Evolutionary conservation across 2,329 filamentous ascomycete genomes (phyloP), one percentile per base, ranked within the genome.

Genomic region (Paracamarosporium sp.): DNA sequence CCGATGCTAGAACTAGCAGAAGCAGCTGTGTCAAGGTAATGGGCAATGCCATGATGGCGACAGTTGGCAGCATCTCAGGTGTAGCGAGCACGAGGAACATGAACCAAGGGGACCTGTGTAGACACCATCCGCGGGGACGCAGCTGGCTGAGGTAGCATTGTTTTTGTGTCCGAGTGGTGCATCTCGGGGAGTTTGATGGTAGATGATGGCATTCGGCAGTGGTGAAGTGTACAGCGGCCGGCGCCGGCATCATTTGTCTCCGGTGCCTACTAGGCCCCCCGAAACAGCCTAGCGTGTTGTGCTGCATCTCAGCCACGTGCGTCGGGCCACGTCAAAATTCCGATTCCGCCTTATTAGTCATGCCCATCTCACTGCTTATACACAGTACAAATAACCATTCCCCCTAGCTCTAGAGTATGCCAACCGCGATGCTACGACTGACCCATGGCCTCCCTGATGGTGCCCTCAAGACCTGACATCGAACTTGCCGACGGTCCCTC

Each of bases 401-500:
- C 48, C 48, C 48, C 48, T 36, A 52, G 48, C 48, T 25, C 48
- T 36, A 27, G 48, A 52, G 48, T 52, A 52, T 52, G 48, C 48
- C 48, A 52, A 52, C 48, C 47, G 47, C 31, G 47, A 51, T 51
- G 35, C 47, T 51, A 51, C 47, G 31, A 51, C 47, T 51, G 47
- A 51, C 17, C 47, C 48, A 52, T 52, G 48, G 48, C 48, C 48
- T 52, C 48, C 48, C 48, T 41, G 48, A 52, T 30, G 48, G 48
- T 52, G 48, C 48, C 48, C 35, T 52, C 35, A 52, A 52, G 48
- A 52, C 48, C 48, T 52, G 48, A 52, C 35, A 52, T 52, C 48
- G 48, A 52, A 52, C 48, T 52, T 52, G 48, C 48, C 48, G 48
- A 52, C 48, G 48, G 48, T 43, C 48, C 48, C 48, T 52, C 48